Percentiles rank a stretch among this genome's conserved stretches.
phyloP scores from a whole-genome alignment of 768 basidiomycete species.

The Fomitopsis pulvina region DNA sequence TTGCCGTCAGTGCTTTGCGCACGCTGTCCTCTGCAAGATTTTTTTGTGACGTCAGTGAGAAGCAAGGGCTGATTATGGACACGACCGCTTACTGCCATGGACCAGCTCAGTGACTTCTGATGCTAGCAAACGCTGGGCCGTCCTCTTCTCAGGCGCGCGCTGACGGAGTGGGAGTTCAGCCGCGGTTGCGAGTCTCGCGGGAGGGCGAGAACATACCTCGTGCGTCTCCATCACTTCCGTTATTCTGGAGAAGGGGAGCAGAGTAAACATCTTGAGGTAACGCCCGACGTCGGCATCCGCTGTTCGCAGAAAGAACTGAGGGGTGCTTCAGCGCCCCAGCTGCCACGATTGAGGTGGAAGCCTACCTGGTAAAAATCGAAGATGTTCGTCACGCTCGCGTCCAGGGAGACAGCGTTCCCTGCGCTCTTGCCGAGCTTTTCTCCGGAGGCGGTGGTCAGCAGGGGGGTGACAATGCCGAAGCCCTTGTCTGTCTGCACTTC shows the following conservation, averaged over 20 bases:
- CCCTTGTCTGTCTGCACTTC: conserved; percentile 29
- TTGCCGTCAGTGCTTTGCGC: conserved; percentile 17
- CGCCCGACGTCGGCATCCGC: conserved; percentile 74
- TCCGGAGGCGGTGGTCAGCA: conserved; percentile 82
- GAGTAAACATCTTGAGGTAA: conserved; percentile 79
- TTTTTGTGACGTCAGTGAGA: neutral
- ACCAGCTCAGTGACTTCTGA: conserved; percentile 23
- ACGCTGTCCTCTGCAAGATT: conserved; percentile 18
- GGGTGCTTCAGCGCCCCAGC: neutral
- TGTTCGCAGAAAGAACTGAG: conserved; percentile 84
- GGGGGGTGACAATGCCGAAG: conserved; percentile 89
- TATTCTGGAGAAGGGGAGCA: conserved; percentile 57
- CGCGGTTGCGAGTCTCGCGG: neutral
- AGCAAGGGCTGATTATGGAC: neutral
- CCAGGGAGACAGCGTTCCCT: conserved; percentile 92
- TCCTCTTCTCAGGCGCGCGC: conserved; percentile 17
- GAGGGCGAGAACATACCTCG: conserved; percentile 30
- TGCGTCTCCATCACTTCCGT: conserved; percentile 52
- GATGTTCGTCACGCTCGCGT: conserved; percentile 68
- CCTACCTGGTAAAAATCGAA: conserved; percentile 93
- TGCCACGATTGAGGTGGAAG: neutral
- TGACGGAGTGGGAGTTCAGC: conserved; percentile 2
- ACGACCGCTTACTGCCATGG: conserved; percentile 25
- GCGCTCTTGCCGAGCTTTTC: conserved; percentile 98
- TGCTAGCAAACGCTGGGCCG: conserved; percentile 22